A percentile compares a stretch with the other conserved stretches of the same genome.
These are phyloP conservation scores for Cutaneotrichosporon mucoides DNA, from an alignment of 1,284 basidiomycete species.

Conservation along the genomic window DNA sequence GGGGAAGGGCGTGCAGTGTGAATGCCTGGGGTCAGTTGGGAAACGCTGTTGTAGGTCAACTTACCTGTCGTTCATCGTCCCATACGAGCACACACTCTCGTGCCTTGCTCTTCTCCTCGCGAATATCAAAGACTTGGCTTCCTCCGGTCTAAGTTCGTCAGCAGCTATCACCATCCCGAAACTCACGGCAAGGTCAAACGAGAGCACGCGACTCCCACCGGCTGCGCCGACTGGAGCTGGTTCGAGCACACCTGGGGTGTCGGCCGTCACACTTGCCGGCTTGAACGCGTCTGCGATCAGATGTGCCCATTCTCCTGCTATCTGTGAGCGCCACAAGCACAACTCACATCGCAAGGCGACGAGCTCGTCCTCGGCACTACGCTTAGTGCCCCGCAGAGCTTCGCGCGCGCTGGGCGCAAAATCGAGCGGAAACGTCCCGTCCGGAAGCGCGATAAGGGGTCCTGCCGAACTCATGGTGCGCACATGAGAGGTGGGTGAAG, in stretches of 20 bases:
- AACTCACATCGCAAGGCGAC: conserved; percentile 17
- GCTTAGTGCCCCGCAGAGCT: conserved; percentile 5
- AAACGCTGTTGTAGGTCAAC: neutral
- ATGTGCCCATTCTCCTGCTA: neutral
- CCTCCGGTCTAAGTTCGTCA: conserved; percentile 18
- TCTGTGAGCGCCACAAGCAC: too few relatives aligned
- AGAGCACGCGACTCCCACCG: conserved; percentile 2
- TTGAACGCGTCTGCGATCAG: conserved; percentile 40
- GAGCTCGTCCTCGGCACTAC: conserved; percentile 7
- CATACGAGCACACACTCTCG: conserved; percentile 44
- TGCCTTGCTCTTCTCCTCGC: conserved; percentile 33
- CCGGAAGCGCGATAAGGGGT: conserved; percentile 18
- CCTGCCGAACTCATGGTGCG: conserved; percentile 16
- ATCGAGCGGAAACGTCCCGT: conserved; percentile 16
- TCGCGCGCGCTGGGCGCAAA: conserved; percentile 11
- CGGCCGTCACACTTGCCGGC: conserved; percentile 32
- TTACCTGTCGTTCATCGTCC: conserved; percentile 30
- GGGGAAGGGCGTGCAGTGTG: conserved; percentile 29
- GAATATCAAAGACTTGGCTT: conserved; percentile 38
- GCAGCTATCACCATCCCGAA: neutral
- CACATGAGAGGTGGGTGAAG: neutral
- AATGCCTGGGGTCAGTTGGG: conserved; percentile 21
- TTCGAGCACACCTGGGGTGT: conserved; percentile 27
- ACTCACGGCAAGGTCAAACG: conserved; percentile 7
- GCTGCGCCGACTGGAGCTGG: conserved; percentile 3